Conservation (phyloP, 768 basidiomycete genomes). For the Tulasnella sp. region DNA sequence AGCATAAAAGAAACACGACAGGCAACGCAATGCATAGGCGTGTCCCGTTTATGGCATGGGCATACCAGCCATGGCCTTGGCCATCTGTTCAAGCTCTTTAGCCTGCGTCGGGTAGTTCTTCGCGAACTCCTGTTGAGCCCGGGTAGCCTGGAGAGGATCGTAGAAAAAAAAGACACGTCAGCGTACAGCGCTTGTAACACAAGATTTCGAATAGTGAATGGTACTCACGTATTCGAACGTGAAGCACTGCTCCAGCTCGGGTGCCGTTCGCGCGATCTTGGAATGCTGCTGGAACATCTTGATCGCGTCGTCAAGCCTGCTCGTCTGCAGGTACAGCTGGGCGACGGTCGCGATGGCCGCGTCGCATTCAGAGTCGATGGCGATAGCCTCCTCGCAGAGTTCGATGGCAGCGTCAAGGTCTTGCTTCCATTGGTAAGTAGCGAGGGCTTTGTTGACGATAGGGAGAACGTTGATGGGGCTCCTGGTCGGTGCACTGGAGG, state of each 20-base stretch:
- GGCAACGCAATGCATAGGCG: not conserved
- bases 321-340: constrained; percentile 84
- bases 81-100: constrained; percentile 26
- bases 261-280: constrained; percentile 80
- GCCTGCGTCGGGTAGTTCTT: constrained; percentile 76
- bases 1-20: not conserved
- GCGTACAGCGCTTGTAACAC: not conserved
- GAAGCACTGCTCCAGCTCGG: constrained; percentile 62
- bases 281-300: constrained; percentile 77
- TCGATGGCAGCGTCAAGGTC: constrained; percentile 71
- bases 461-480: constrained; percentile 72
- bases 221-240: constrained; percentile 67
- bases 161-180: constrained; percentile 5
- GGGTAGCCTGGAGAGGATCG: constrained; percentile 47
- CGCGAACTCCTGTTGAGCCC: constrained; percentile 72
- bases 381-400: constrained; percentile 79
- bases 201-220: too few relatives aligned
- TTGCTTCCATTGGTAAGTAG: constrained; percentile 91
- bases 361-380: constrained; percentile 87
- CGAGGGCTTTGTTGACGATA: constrained; percentile 95
- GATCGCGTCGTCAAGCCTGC: constrained; percentile 75
- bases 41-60: not conserved
- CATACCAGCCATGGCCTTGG: constrained; percentile 17
- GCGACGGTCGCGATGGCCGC: constrained; percentile 93
- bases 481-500: not conserved